Evolutionary conservation across 805 yeast genomes (phyloP), one percentile per base, ranked within the genome.

Genomic region (Suhomyces vadensis): DNA sequence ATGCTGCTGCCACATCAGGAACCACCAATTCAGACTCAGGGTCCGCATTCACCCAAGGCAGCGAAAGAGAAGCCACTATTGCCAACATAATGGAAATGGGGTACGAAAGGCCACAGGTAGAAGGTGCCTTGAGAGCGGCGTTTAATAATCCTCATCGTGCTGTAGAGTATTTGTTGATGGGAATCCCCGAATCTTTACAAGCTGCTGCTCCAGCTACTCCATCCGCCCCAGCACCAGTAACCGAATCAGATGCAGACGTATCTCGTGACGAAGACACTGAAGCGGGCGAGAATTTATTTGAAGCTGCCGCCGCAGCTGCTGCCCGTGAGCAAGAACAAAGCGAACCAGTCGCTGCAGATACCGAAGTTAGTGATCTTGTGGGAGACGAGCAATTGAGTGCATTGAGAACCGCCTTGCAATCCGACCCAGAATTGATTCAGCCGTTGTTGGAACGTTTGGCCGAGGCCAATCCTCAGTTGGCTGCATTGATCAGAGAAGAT

Each of bases 131-230:
- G 62, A 82, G 95, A 55, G 96, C 96, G 11, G 98, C 99, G 1
- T 94, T 82, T 71, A 92, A 92, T 69, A 91, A 94, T 67, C 98
- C 99, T 16, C 98, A 92, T 63, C 82, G 99, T 57, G 99, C 99
- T 0, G 98, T 94, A 10, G 99, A 94, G 63, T 91, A 92, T 63
- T 74, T 94, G 40, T 71, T 94, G 52, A 88, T 91, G 37, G 98
- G 97, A 2, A 79, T 92, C 35, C 96, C 97, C 17, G 92, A 84
- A 56, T 63, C 71, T 23, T 64, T 78, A 50, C 77, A 65, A 50
- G 69, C 60, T 13, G 69, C 65, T 13, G 62, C 61, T 20, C 31
- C 39, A n/a, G 7, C 40, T n/a, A 55, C 58, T 8, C 50, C 58
- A 3, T 40, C 41, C 3, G 54, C 48, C 7, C 45, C 55, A 21